Conservation (phyloP, 441 rosid species). For the Populus hybrid region DNA sequence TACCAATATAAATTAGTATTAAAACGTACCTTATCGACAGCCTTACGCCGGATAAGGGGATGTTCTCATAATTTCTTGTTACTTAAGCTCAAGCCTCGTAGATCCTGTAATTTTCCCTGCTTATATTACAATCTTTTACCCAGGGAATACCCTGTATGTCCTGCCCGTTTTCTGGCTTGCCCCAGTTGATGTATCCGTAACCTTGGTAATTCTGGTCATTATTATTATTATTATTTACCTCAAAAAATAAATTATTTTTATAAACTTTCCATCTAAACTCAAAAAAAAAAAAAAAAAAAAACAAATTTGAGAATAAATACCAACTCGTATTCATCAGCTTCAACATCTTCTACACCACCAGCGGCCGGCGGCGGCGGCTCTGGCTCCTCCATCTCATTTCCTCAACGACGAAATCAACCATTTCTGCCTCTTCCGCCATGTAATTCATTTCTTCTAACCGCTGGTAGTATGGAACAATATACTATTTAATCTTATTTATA, state of each 20-base stretch:
- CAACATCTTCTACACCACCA: slow-evolving; percentile 22
- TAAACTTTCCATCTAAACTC: neutral
- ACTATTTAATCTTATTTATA: slow-evolving; percentile 5
- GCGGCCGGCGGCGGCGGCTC: neutral
- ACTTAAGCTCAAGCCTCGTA: slow-evolving; percentile 62
- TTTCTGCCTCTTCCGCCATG: slow-evolving; percentile 43
- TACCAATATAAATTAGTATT: slow-evolving; percentile 1
- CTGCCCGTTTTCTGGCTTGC: slow-evolving; percentile 53
- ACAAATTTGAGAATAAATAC: slow-evolving; percentile 15
- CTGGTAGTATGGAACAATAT: slow-evolving; percentile 28
- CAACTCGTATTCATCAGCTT: slow-evolving; percentile 45
- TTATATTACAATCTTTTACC: slow-evolving; percentile 52
- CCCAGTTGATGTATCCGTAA: slow-evolving; percentile 56
- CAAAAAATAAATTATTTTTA: neutral
- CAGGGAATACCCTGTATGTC: slow-evolving; percentile 76
- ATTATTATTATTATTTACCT: neutral
- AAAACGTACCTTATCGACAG: slow-evolving; percentile 40
- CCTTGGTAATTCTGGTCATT: slow-evolving; percentile 39
- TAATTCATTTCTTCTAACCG: slow-evolving; percentile 30
- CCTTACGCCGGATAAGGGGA: slow-evolving; percentile 45
- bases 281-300: neutral
- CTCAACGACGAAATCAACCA: slow-evolving; percentile 32
- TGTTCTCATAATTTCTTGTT: slow-evolving; percentile 53
- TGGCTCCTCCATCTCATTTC: slow-evolving; percentile 44
- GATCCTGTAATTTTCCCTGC: slow-evolving; percentile 49